Evolutionary conservation across 2,329 filamentous ascomycete species (phyloP), one percentile per base, ranked within the genome.

Genomic region (Aspergillus alliaceus): DNA sequence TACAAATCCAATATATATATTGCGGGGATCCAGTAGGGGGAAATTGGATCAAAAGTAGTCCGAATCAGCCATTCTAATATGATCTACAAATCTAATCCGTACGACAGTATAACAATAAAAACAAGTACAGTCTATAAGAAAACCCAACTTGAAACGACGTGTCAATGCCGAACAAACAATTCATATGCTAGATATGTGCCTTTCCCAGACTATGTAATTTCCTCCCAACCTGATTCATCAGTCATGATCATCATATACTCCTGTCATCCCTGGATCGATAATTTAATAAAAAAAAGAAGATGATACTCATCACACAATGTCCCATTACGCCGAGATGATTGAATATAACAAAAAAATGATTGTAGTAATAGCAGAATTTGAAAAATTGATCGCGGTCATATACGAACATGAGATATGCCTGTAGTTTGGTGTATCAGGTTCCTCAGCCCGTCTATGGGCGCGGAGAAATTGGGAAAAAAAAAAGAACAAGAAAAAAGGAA

Each of bases 161-260:
- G 8, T 48, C 15, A 15, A 27, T 27, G 40, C 15, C 8, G 15
- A 29, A 29, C 6, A 44, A 44, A 27, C 11, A 44, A 25, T 44
- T 44, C n/a, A 44, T 44, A 44, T 44, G 44, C 44, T 32, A 22
- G 37, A 7, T 40, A 48, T 48, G 29, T 48, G 27, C 29, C 27
- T 22, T 34, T 48, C 27, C 44, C n/a, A 20, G 12, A 20, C 44
- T 22, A 32, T 48, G 27, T 32, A 32, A 25, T 15, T 18, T 34
- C 44, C 27, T 32, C 49, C 49, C 34, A 51, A 51, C 27, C 34
- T 39, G 32, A 39, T 51, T 51, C 49, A 51, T 51, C 49, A 51
- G 6, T 51, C 49, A 22, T 51, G 49, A 51, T 39, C 37, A 25
- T 51, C 49, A 51, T 51, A 20, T 51, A 51, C 49, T 51, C 49